phyloP scores from a whole-genome alignment of 164 flowering plant species.

The Piper longum region DNA sequence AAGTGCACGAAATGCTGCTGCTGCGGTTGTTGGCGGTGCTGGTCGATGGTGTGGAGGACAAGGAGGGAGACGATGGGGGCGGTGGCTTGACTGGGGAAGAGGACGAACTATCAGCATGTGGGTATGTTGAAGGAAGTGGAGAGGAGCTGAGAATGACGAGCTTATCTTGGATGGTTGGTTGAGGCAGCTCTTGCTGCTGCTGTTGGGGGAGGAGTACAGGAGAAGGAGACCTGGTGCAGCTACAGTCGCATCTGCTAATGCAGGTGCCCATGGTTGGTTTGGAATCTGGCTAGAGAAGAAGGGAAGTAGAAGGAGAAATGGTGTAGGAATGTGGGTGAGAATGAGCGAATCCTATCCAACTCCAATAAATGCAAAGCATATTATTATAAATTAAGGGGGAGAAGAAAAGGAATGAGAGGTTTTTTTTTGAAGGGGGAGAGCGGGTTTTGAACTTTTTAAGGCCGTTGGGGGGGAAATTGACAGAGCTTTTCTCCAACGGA shows the following conservation, averaged over 20 bases:
- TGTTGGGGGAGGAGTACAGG: not conserved
- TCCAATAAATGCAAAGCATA: not conserved
- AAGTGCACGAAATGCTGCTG: not conserved
- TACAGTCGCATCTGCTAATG: not conserved
- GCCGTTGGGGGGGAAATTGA: not conserved
- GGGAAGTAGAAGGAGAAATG: not conserved
- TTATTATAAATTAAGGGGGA: not conserved
- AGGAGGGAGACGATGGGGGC: not conserved
- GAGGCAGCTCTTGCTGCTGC: not conserved
- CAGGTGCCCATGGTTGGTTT: not conserved
- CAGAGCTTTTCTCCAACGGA: not conserved
- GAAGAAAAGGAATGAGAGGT: not conserved
- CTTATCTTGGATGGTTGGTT: constrained; percentile 1
- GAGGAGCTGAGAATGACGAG: not conserved
- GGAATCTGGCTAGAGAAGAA: not conserved
- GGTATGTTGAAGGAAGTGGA: not conserved
- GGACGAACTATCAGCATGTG: not conserved
- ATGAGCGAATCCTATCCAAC: not conserved
- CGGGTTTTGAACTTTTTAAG: not conserved
- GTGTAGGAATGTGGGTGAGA: not conserved
- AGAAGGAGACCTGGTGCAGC: not conserved
- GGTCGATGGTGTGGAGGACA: not conserved
- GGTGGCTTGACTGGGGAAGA: not conserved
- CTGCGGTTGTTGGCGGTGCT: too few species aligned
- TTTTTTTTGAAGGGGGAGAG: not conserved